Conservation (phyloP, 495 filamentous ascomycete genomes). For the Podospora tetraspora region DNA sequence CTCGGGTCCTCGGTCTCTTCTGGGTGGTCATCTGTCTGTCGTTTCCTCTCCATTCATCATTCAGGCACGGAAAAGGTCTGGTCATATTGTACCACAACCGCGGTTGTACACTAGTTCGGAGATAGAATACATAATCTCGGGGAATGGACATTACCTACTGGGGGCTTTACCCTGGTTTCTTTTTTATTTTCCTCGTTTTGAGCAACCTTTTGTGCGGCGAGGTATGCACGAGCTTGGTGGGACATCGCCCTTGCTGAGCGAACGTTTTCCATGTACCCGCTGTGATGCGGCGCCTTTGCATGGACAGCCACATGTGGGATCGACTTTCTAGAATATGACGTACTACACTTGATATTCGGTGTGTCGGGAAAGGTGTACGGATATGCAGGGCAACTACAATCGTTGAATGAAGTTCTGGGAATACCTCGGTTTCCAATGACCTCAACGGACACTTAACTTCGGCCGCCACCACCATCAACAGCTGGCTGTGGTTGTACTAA, state of each 20-base stretch:
- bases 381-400: neutral
- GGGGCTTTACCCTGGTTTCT: neutral
- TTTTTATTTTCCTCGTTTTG: neutral
- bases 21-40: too few relatives aligned
- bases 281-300: neutral
- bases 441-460: neutral
- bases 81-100: too few relatives aligned
- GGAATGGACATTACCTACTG: too few relatives aligned
- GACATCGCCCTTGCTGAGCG: neutral
- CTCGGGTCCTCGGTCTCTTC: too few relatives aligned
- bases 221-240: neutral
- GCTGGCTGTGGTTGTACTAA: neutral
- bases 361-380: too few relatives aligned
- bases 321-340: too few relatives aligned
- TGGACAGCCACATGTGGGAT: neutral
- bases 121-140: too few relatives aligned
- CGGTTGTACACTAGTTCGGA: neutral
- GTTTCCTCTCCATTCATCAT: too few relatives aligned
- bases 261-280: neutral
- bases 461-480: neutral
- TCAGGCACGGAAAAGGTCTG: too few relatives aligned
- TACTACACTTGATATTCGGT: too few relatives aligned
- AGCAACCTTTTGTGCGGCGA: neutral
- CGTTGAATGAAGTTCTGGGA: neutral
- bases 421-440: neutral